Base-by-base conservation (phyloP, 2,329 filamentous ascomycete genomes). In the Geoglossum cookeanum region DNA sequence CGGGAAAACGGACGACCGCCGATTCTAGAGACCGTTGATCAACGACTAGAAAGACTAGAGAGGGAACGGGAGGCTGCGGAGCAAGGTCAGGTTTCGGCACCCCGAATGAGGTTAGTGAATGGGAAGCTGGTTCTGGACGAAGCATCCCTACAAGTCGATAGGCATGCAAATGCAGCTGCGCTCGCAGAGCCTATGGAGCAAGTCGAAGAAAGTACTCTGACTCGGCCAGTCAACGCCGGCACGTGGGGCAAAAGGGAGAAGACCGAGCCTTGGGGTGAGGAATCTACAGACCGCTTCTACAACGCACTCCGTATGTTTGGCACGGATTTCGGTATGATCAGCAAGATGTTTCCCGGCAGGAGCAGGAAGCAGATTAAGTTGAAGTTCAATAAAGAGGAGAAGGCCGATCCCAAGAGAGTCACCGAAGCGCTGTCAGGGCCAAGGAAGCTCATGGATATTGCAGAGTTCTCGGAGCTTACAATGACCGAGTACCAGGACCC, bases 301-400 rank as follows among this genome's bases (percentile, higher is more conserved):
- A 77, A 82, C 32, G 83, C 80, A 0, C 74, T 94, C 1, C 72
- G 75, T 58, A 85, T 84, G 75, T 90, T 88, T 65, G 87, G 87
- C 58, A 91, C 85, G 1, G 86, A 91, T 66, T 94, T 92, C 65
- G 78, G 83, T 66, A 86, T 87, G 70, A 89, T 94, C 63, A 77
- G 79, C 59, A 79, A 80, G 63, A 81, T 89, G 76, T 90, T 94
- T 64, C 78, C 81, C 0, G 77, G 78, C 61, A 81, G 84, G 64
- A 84, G 78, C 59, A 77, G 87, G 17, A 78, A 83, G 35, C 80
- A 86, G 67, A 77, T 92, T 70, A 91, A 91, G 71, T 77, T 84
- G 61, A 92, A 92, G 67, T 92, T 87, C 70, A 85, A 83, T 64
- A 81, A 83, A 60, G 87, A 92, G 69, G 87, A 92, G 69, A 75